Evolutionary conservation across 2,329 filamentous ascomycete species (phyloP), one percentile per base, ranked within the genome.

Genomic region (Emergomyces pasteurianus): DNA sequence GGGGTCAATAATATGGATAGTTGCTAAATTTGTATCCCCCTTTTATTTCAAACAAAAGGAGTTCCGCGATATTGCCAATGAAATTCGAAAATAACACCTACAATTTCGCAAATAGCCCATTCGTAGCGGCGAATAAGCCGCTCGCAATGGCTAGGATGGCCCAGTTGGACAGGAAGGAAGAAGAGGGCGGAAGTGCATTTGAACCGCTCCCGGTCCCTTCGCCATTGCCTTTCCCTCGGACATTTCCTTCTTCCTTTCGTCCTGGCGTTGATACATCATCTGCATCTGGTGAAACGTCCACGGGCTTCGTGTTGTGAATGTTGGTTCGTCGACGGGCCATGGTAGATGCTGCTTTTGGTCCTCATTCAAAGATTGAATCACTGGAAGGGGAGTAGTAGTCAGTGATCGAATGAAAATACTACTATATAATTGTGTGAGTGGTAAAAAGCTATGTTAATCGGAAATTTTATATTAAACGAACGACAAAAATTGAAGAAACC

Each of bases 81-180:
- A 34, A 8, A 36, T 36, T 16, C 38, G 38, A 46, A 23, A 56
- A 18, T 31, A 59, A 40, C 31, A 68, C 72, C 47, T 75, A 84
- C 81, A 86, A 76, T 72, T 86, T 86, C 12, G 84, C 84, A 70
- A 86, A 86, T n/a, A 86, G 79, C 58, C 84, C 84, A 65, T 86
- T 86, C 67, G 84, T 76, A 12, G 84, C 83, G 21, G 84, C 84
- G 69, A 83, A 86, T 47, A 79, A 78, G 60, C 84, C 84, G 65
- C 81, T 83, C n/a, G 81, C 77, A 42, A 86, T 72, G 54, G 84
- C 83, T 61, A 85, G 78, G 63, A 82, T 67, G 53, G 86, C 76
- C 78, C 78, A 80, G 63, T 71, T 71, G 31, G 31, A 42, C 7
- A 21, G 14, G 1, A 36, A 56, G 28, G 53, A 56, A 9, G 53